These are phyloP conservation scores for Neurospora sp. DNA, from an alignment of 495 filamentous ascomycete genomes.

Conservation along the genomic window DNA sequence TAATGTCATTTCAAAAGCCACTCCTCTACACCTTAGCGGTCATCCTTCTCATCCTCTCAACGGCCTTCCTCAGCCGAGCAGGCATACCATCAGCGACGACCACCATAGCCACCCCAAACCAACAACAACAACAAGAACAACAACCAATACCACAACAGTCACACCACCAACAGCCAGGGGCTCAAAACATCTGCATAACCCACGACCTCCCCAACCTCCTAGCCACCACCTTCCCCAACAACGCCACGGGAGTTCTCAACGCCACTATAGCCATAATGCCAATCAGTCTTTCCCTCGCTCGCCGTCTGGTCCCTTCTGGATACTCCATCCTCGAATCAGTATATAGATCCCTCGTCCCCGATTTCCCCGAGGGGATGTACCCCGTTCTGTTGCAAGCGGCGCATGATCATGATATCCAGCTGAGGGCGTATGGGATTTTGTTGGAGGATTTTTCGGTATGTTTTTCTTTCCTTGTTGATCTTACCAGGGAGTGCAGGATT, in stretches of 20 bases:
- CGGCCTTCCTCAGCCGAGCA: constrained; percentile 12
- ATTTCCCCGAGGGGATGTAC: constrained; percentile 34
- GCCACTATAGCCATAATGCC: too few relatives aligned
- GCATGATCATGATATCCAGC: constrained; percentile 34
- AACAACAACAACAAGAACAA: neutral
- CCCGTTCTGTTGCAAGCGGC: constrained; percentile 34
- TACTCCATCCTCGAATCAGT: constrained; percentile 30
- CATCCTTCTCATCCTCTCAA: constrained; percentile 13
- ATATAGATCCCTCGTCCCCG: constrained; percentile 26
- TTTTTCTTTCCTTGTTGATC: neutral
- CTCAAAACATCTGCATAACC: constrained; percentile 24
- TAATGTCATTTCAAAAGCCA: constrained; percentile 7
- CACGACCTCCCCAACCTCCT: constrained; percentile 28
- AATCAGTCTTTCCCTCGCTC: constrained; percentile 19
- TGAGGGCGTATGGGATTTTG: constrained; percentile 24
- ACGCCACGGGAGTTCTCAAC: constrained; percentile 31
- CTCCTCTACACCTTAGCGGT: constrained; percentile 16
- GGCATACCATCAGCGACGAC: neutral
- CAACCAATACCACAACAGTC: neutral
- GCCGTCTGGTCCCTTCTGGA: constrained; percentile 25
- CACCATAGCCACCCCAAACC: too few relatives aligned
- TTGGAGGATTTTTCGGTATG: constrained; percentile 34
- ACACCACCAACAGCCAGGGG: neutral
- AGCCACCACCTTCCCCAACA: constrained; percentile 24
- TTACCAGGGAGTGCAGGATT: too few relatives aligned